These are phyloP conservation scores for Dioscorea alata DNA, from an alignment of 106 monocot genomes.

Conservation along the genomic window DNA sequence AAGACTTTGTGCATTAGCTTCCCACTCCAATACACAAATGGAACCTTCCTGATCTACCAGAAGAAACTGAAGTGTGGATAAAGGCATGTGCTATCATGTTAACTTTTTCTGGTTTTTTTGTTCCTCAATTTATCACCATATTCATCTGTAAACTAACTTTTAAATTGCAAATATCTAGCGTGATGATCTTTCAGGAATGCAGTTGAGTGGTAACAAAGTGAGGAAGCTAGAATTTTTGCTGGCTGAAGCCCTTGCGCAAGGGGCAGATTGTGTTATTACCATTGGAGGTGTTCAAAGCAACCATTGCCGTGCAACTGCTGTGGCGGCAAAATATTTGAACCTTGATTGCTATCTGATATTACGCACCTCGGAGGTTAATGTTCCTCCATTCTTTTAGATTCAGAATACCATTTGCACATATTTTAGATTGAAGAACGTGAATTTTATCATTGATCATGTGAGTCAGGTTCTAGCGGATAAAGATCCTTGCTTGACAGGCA, in stretches of 20 bases:
- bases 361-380: slow-evolving; percentile 83
- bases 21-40: slow-evolving; percentile 96
- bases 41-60: slow-evolving; percentile 86
- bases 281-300: slow-evolving; percentile 98
- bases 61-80: slow-evolving; percentile 87
- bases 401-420: background rate
- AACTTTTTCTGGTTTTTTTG: background rate
- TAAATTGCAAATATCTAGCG: slow-evolving; percentile 36
- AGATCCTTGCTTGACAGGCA: slow-evolving; percentile 94
- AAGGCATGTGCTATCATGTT: slow-evolving; percentile 40
- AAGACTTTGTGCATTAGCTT: slow-evolving; percentile 32
- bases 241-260: slow-evolving; percentile 79
- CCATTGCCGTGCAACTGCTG: slow-evolving; percentile 96
- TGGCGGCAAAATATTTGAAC: slow-evolving; percentile 89
- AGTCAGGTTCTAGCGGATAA: slow-evolving; percentile 58
- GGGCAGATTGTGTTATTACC: slow-evolving; percentile 87
- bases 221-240: slow-evolving; percentile 91
- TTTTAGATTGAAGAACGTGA: background rate
- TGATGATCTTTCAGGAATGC: slow-evolving; percentile 97
- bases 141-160: background rate
- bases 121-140: background rate
- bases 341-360: slow-evolving; percentile 88
- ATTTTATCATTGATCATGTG: slow-evolving; percentile 1
- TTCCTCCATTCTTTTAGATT: background rate
- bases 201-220: slow-evolving; percentile 97